phyloP scores from a whole-genome alignment of 805 yeast genomes.

The Sugiyamaella boreocaroliniensis region DNA sequence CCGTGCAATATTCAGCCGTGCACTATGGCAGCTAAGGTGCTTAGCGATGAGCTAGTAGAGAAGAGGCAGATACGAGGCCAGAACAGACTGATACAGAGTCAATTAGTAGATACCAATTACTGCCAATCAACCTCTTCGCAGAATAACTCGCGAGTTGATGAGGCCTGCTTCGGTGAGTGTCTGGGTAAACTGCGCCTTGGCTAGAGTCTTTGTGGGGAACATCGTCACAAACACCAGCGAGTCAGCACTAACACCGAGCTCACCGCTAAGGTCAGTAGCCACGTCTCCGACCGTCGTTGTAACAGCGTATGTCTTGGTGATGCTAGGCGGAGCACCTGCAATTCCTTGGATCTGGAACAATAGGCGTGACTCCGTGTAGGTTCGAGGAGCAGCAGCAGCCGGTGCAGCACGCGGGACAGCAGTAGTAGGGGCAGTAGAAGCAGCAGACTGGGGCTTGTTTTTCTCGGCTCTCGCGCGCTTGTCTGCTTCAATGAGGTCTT shows the following conservation, averaged over 20 bases:
- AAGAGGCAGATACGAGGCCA: background rate
- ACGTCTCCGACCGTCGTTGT: slow-evolving; percentile 25
- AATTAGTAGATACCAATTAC: background rate
- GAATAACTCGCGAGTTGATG: slow-evolving; percentile 28
- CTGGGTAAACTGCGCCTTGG: slow-evolving; percentile 20
- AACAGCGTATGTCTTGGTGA: slow-evolving; percentile 24
- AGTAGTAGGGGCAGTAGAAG: slow-evolving; percentile 15
- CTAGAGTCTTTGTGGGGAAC: slow-evolving; percentile 26
- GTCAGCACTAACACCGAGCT: slow-evolving; percentile 19
- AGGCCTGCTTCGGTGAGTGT: slow-evolving; percentile 28
- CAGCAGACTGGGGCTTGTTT: slow-evolving; percentile 6
- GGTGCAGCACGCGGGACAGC: slow-evolving; percentile 5
- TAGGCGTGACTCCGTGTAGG: background rate
- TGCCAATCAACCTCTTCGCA: slow-evolving; percentile 3
- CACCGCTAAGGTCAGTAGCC: slow-evolving; percentile 21
- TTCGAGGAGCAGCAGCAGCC: slow-evolving; percentile 8
- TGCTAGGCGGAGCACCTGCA: slow-evolving; percentile 22
- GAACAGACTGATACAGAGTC: background rate
- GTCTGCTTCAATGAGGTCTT: slow-evolving; percentile 33
- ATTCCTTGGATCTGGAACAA: slow-evolving; percentile 8
- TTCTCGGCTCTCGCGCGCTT: slow-evolving; percentile 17
- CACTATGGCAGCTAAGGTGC: no score
- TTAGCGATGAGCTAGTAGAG: background rate
- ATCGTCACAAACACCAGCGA: slow-evolving; percentile 24
- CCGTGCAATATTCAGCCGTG: background rate